These are phyloP conservation scores for Fusarium armeniacum DNA, from an alignment of 2,329 filamentous ascomycete genomes.

Conservation along the genomic window DNA sequence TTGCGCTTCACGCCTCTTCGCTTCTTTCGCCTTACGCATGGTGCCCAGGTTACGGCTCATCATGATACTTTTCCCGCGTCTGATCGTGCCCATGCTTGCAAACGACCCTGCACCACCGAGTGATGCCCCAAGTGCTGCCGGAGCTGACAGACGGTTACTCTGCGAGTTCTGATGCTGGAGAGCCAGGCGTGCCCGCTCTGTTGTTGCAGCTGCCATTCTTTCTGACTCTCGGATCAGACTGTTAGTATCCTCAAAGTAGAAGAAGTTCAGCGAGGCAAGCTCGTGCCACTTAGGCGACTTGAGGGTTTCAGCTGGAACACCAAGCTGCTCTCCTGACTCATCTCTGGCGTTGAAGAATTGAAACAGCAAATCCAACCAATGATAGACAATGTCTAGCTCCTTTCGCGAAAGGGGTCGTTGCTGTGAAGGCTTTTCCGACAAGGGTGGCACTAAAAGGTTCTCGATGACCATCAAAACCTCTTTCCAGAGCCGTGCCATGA, in stretches of 20 bases:
- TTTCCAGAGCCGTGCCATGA: constrained; percentile 99
- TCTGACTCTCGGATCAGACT: constrained; percentile 96
- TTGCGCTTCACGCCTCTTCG: constrained; percentile 94
- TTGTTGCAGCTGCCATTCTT: constrained; percentile 90
- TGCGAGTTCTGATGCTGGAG: constrained; percentile 62
- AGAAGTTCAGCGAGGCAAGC: constrained; percentile 95
- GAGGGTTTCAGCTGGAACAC: constrained; percentile 90
- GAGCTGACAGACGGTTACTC: constrained; percentile 78
- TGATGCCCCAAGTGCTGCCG: constrained; percentile 61
- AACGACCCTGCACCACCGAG: constrained; percentile 59
- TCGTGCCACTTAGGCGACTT: constrained; percentile 99
- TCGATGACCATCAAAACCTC: constrained; percentile 95
- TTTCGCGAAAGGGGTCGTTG: constrained; percentile 87
- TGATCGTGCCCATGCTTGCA: constrained; percentile 78
- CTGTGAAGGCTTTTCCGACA: constrained; percentile 92
- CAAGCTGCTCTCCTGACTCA: constrained; percentile 84
- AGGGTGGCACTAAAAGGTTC: constrained; percentile 87
- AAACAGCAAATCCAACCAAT: constrained; percentile 91
- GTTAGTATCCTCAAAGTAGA: constrained; percentile 95
- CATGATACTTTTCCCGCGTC: constrained; percentile 85
- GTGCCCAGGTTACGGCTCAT: constrained; percentile 93
- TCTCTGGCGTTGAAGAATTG: constrained; percentile 96
- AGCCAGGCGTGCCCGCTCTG: constrained; percentile 80
- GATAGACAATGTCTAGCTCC: constrained; percentile 94
- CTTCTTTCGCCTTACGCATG: constrained; percentile 95